Evolutionary conservation across 2,329 filamentous ascomycete genomes (phyloP), one percentile per base, ranked within the genome.

Genomic region (Ophiostoma angusticollis): DNA sequence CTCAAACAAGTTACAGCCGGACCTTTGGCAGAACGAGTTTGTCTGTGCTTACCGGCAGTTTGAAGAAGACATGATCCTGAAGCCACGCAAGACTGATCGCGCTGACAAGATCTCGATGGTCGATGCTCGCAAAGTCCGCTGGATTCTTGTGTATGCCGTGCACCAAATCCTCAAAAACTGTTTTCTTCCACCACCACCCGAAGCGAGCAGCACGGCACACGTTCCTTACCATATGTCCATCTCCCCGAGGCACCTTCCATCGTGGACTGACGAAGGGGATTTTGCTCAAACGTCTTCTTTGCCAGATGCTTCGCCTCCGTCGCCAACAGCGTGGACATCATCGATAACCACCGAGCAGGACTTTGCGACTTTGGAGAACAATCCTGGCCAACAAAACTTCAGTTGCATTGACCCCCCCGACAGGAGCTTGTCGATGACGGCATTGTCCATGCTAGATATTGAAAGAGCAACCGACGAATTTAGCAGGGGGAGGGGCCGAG

Each of bases 81-180:
- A 59, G 0, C 64, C 68, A 2, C 59, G 62, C 16, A 75, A 70
- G 44, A 59, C 62, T 1, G 72, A 79, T 42, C 74, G 72, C 41
- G 43, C 55, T 6, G 71, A 75, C 25, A 76, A 72, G 50, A 53
- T 79, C 1, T 68, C 71, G 0, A 59, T 74, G 9, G 62, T 68
- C 8, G 83, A 89, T 46, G 80, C 74, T 1, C 74, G 84, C 29
- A 87, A 85, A 55, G 71, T 86, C 13, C 69, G 83, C 28, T 91
- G 83, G 83, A 72, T 87, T 22, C 54, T 87, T 25, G 68, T 89
- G 6, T 89, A 89, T 50, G 70, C 75, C 14, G 68, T 75, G 4
- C 69, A 84, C 41, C 84, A 91, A 53, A 78, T 76, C n/a, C 65
- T 91, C 1, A 67, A 71, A 9, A 73, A 72, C 38, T 75, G 76